A percentile compares a stretch with the other conserved stretches of the same genome.
These are phyloP conservation scores for Nicotiana undulata DNA, from an alignment of 257 asterid species.

Conservation along the genomic window DNA sequence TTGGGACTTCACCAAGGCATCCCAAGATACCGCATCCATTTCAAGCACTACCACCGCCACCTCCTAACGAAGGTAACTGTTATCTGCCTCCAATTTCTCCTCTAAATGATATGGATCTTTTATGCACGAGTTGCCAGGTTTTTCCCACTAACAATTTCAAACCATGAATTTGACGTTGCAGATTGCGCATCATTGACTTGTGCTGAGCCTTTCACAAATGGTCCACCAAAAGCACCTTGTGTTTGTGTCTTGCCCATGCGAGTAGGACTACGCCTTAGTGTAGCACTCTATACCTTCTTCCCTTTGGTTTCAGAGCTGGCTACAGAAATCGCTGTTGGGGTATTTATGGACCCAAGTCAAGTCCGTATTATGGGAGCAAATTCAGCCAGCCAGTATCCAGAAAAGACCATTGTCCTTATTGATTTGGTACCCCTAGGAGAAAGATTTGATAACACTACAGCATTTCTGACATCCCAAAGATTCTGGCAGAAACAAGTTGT, in stretches of 20 bases:
- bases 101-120: neutral
- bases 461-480: slow-evolving; percentile 56
- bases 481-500: slow-evolving; percentile 72
- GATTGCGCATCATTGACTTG: slow-evolving; percentile 71
- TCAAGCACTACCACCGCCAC: slow-evolving; percentile 81
- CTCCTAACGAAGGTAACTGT: slow-evolving; percentile 64
- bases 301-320: slow-evolving; percentile 89
- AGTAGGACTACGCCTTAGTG: slow-evolving; percentile 60
- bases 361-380: slow-evolving; percentile 96
- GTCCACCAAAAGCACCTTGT: slow-evolving; percentile 75
- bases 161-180: slow-evolving; percentile 19
- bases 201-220: slow-evolving; percentile 65
- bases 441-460: slow-evolving; percentile 53
- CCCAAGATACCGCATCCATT: slow-evolving; percentile 46
- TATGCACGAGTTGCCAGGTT: neutral
- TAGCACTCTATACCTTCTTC: slow-evolving; percentile 74
- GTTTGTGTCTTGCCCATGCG: slow-evolving; percentile 75
- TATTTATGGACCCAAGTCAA: slow-evolving; percentile 72
- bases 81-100: neutral
- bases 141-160: neutral
- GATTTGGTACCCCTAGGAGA: slow-evolving; percentile 80
- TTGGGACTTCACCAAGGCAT: slow-evolving; percentile 31
- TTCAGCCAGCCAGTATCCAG: slow-evolving; percentile 67
- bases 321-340: slow-evolving; percentile 67
- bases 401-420: slow-evolving; percentile 64